Percentiles rank a stretch among this genome's conserved stretches.
Evolutionary conservation across 305 asterid species (phyloP).

Genomic region (Fraxinus angustifolia): DNA sequence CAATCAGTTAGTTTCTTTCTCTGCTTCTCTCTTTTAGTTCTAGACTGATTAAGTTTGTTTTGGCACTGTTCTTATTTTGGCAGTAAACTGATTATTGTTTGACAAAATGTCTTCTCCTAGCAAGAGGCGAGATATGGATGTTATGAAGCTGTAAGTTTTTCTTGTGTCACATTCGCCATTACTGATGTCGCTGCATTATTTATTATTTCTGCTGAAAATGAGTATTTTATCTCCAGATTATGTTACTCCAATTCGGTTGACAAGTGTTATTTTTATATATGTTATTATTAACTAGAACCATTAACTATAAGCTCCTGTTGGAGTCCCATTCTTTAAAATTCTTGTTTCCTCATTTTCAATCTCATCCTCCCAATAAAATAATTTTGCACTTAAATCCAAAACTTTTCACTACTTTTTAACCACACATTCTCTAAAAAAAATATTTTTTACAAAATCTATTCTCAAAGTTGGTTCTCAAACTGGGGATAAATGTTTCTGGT

Average conservation of each 20-base stretch:
- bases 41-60: neutral
- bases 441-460: neutral
- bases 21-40: neutral
- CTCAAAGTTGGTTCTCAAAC: neutral
- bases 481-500: neutral
- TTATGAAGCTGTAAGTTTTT: constrained; percentile 72
- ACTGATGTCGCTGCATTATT: neutral
- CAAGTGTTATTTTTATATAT: neutral
- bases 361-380: no score
- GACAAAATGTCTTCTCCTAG: constrained; percentile 79
- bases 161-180: neutral
- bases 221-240: neutral
- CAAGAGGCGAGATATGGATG: constrained; percentile 90
- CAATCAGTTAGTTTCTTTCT: neutral
- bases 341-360: neutral
- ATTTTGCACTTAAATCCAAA: no score
- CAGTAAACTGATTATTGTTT: neutral
- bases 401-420: no score
- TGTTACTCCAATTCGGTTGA: neutral
- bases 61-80: constrained; percentile 12
- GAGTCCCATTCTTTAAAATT: neutral
- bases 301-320: neutral
- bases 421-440: neutral
- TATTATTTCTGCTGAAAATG: neutral
- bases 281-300: neutral